Evolutionary conservation across 73 alveolate genomes (phyloP).

Genomic region (Loxodes magnus): DNA sequence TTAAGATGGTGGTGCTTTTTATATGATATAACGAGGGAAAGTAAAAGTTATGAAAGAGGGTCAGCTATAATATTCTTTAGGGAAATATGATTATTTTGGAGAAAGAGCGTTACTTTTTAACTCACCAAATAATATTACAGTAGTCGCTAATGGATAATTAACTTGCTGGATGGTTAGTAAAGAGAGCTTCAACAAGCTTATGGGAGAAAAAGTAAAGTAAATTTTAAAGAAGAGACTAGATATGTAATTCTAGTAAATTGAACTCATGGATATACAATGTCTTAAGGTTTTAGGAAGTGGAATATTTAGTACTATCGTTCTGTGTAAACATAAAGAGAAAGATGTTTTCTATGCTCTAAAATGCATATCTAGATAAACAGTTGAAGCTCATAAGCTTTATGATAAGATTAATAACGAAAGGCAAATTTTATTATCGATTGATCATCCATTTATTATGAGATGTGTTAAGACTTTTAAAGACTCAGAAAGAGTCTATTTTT

Average conservation of each 20-base stretch:
- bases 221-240: neutral
- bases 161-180: neutral
- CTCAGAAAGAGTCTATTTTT: neutral
- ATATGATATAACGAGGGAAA: slow-evolving; percentile 7
- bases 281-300: slow-evolving; percentile 1
- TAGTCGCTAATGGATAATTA: neutral
- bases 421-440: neutral
- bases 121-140: neutral
- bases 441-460: neutral
- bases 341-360: slow-evolving; percentile 1
- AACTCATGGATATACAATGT: neutral
- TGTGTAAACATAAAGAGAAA: neutral
- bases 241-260: neutral
- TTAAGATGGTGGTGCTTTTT: neutral
- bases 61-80: neutral
- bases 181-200: neutral
- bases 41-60: neutral
- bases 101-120: neutral
- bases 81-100: neutral
- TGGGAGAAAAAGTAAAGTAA: neutral
- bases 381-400: neutral
- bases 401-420: neutral
- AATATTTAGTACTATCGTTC: neutral
- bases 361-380: neutral
- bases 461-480: slow-evolving; percentile 10